phyloP scores from a whole-genome alignment of 106 monocot genomes.

The Acorus gramineus region DNA sequence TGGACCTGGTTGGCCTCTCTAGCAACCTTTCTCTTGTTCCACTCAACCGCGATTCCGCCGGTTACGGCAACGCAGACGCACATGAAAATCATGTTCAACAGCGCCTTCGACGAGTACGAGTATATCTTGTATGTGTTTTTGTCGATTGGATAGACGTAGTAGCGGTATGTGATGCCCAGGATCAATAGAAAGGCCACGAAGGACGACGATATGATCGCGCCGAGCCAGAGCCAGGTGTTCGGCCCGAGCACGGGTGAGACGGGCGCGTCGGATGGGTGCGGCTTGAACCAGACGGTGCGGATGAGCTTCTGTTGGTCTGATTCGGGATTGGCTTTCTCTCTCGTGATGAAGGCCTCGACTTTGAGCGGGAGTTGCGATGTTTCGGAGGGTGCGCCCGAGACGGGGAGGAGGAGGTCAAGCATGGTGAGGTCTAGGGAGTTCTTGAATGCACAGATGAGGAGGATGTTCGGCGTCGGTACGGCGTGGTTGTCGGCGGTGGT shows the following conservation, averaged over 20 bases:
- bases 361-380: slow-evolving; percentile 34
- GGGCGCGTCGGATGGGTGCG: slow-evolving; percentile 29
- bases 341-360: slow-evolving; percentile 61
- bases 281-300: slow-evolving; percentile 60
- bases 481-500: neutral
- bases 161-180: slow-evolving; percentile 34
- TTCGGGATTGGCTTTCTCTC: slow-evolving; percentile 26
- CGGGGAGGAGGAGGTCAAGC: slow-evolving; percentile 68
- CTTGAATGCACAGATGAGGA: slow-evolving; percentile 64
- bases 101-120: neutral
- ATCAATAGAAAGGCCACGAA: slow-evolving; percentile 46
- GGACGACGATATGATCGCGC: slow-evolving; percentile 35
- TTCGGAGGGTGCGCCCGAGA: slow-evolving; percentile 23
- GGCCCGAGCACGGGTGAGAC: slow-evolving; percentile 59
- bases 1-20: no score
- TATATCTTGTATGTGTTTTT: slow-evolving; percentile 23
- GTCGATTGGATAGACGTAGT: slow-evolving; percentile 61
- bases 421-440: slow-evolving; percentile 53
- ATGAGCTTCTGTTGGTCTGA: slow-evolving; percentile 10
- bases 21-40: no score
- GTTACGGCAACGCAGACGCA: no score
- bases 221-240: slow-evolving; percentile 69
- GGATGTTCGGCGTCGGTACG: slow-evolving; percentile 25
- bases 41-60: no score
- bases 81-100: no score